A percentile compares a stretch with the other conserved stretches of the same genome.
These are phyloP conservation scores for Stemphylium lycopersici DNA, from an alignment of 2,329 filamentous ascomycete species.

Conservation along the genomic window DNA sequence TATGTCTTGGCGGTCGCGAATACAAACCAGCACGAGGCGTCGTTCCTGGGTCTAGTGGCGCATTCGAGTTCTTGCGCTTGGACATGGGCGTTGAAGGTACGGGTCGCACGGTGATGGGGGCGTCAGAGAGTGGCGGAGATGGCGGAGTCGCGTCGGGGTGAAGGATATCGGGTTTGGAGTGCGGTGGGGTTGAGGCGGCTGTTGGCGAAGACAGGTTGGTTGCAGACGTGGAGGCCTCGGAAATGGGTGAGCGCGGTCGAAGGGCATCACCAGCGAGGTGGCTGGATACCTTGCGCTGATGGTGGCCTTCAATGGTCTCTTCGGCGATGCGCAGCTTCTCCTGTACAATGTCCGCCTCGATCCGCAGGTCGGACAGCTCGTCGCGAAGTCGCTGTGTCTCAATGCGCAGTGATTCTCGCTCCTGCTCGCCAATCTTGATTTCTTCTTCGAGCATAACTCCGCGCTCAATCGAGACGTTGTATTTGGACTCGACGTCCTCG, in stretches of 20 bases:
- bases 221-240: conserved; percentile 79
- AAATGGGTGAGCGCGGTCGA: conserved; percentile 70
- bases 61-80: conserved; percentile 53
- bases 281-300: conserved; percentile 58
- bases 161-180: conserved; percentile 65
- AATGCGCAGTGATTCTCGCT: conserved; percentile 86
- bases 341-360: conserved; percentile 91
- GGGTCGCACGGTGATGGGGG: conserved; percentile 63
- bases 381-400: conserved; percentile 88
- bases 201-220: conserved; percentile 87
- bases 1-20: conserved; percentile 56
- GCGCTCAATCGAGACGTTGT: conserved; percentile 91
- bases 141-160: conserved; percentile 80
- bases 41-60: conserved; percentile 58
- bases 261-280: conserved; percentile 56
- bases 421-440: conserved; percentile 87
- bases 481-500: conserved; percentile 96
- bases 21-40: conserved; percentile 62
- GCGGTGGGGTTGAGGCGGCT: conserved; percentile 83
- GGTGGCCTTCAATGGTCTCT: conserved; percentile 56
- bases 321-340: conserved; percentile 85
- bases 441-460: conserved; percentile 95
- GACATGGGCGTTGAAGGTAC: conserved; percentile 50
- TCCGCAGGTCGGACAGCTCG: conserved; percentile 89
- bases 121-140: conserved; percentile 91